These are phyloP conservation scores for Bacidia rubella DNA, from an alignment of 495 filamentous ascomycete genomes.

Conservation along the genomic window DNA sequence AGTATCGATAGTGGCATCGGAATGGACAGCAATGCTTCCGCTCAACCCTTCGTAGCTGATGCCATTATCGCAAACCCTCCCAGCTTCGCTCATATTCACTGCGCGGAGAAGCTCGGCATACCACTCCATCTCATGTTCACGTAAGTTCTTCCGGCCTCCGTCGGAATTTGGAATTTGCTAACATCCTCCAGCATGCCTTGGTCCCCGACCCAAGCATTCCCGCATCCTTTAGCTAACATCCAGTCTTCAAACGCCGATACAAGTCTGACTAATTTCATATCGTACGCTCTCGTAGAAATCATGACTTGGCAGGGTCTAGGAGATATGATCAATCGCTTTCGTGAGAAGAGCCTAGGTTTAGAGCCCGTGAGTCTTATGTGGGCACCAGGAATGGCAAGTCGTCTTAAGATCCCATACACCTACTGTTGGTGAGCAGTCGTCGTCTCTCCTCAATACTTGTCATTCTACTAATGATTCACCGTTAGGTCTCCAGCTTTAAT, in stretches of 20 bases:
- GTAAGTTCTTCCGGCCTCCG: slow-evolving; percentile 25
- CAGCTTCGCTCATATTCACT: slow-evolving; percentile 68
- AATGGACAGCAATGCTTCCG: slow-evolving; percentile 19
- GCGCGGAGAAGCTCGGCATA: slow-evolving; percentile 67
- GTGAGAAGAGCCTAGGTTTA: slow-evolving; percentile 48
- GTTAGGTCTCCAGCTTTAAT: slow-evolving; percentile 59
- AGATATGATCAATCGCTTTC: slow-evolving; percentile 60
- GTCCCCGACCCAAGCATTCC: slow-evolving; percentile 37
- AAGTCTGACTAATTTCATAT: slow-evolving; percentile 54
- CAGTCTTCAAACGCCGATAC: slow-evolving; percentile 37
- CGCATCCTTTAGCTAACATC: slow-evolving; percentile 44
- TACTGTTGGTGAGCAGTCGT: slow-evolving; percentile 50
- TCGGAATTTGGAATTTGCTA: not conserved
- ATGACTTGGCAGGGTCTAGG: slow-evolving; percentile 73
- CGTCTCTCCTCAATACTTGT: not conserved
- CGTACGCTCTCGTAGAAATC: slow-evolving; percentile 63
- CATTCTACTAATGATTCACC: slow-evolving; percentile 2
- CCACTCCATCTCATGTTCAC: slow-evolving; percentile 78
- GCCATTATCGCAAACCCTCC: slow-evolving; percentile 78
- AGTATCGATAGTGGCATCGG: slow-evolving; percentile 26
- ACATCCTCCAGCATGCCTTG: slow-evolving; percentile 41
- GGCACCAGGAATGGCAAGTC: slow-evolving; percentile 50
- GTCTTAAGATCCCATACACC: slow-evolving; percentile 58
- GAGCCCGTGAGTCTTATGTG: slow-evolving; percentile 53
- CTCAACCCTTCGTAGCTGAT: slow-evolving; percentile 60